Evolutionary conservation across 2,329 filamentous ascomycete genomes (phyloP), one percentile per base, ranked within the genome.

Genomic region (Penicillium sp.): DNA sequence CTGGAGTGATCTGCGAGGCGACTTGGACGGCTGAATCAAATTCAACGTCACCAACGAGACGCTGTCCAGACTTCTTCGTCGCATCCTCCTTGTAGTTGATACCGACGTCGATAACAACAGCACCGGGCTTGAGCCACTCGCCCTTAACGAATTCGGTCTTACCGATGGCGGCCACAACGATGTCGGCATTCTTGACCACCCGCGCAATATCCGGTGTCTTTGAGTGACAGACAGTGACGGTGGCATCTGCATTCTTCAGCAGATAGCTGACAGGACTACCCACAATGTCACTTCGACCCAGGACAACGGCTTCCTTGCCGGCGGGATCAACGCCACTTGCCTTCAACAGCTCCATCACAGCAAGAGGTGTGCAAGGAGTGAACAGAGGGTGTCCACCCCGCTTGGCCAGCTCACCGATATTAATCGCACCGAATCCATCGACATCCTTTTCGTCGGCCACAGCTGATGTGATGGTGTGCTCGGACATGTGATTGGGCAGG

Each of bases 381-480:
- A 98, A 98, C 53, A 88, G 78, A 40, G 93, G 93, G 57, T 81
- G 82, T 39, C 93, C 93, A 43, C 93, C 91, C 61, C 90, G 84
- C 80, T 98, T 98, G 61, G 93, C 90, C 60, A 98, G 80, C 75
- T 97, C 91, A 56, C 93, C 93, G 66, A 98, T 96, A 74, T 96
- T 98, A 64, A 79, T 80, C 48, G 89, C 85, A 48, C 93, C 91
- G 65, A 98, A 98, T 45, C 93, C 93, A 72, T 98, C 93, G 44
- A 98, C 93, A 76, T 98, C 93, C 74, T 98, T 98, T 71, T 93
- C 87, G 62, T 91, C 86, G 38, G 87, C 80, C 13, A 98, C 93
- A 18, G 89, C 85, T 42, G 90, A 95, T 29, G 93, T 98, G 64
- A 98, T 77, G 37, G 80, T 76, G 67, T 95, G 89, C 75, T 98